These are phyloP conservation scores for Neurospora terricola DNA, from an alignment of 495 filamentous ascomycete genomes.

Conservation along the genomic window DNA sequence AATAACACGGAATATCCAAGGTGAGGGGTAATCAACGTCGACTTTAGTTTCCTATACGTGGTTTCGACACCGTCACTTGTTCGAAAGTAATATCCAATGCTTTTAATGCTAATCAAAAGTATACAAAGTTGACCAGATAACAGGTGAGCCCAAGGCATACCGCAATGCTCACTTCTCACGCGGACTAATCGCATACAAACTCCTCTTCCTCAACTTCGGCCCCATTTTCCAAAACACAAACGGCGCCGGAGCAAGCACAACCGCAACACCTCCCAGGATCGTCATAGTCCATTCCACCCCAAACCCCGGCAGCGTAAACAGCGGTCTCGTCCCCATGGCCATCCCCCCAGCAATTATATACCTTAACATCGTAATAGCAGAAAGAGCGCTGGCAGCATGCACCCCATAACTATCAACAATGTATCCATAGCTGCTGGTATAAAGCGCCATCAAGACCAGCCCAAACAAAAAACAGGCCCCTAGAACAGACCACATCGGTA, in stretches of 20 bases:
- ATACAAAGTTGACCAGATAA: not conserved
- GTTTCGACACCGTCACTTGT: not conserved
- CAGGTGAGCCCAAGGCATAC: not conserved
- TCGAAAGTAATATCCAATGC: not conserved
- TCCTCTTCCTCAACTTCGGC: slow-evolving; percentile 15
- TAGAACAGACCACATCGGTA: slow-evolving; percentile 31
- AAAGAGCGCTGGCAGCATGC: slow-evolving; percentile 35
- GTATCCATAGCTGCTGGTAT: slow-evolving; percentile 44
- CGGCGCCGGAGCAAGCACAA: slow-evolving; percentile 13
- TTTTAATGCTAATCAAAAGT: too few species aligned
- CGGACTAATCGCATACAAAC: slow-evolving; percentile 11
- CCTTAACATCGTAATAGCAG: slow-evolving; percentile 39
- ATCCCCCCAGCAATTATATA: slow-evolving; percentile 44
- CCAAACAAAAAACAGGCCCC: slow-evolving; percentile 24
- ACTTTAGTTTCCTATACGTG: not conserved
- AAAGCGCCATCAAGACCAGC: slow-evolving; percentile 24
- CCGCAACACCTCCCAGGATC: slow-evolving; percentile 17
- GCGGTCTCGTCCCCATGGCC: slow-evolving; percentile 26
- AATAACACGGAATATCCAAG: not conserved
- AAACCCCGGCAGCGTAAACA: slow-evolving; percentile 18
- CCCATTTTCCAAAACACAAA: slow-evolving; percentile 19
- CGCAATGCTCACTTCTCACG: not conserved
- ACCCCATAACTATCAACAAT: slow-evolving; percentile 46
- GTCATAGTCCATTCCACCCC: slow-evolving; percentile 31
- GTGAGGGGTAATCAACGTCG: not conserved